Evolutionary conservation across 345 rosid species (phyloP).

Genomic region (Bruguiera sexangula): DNA sequence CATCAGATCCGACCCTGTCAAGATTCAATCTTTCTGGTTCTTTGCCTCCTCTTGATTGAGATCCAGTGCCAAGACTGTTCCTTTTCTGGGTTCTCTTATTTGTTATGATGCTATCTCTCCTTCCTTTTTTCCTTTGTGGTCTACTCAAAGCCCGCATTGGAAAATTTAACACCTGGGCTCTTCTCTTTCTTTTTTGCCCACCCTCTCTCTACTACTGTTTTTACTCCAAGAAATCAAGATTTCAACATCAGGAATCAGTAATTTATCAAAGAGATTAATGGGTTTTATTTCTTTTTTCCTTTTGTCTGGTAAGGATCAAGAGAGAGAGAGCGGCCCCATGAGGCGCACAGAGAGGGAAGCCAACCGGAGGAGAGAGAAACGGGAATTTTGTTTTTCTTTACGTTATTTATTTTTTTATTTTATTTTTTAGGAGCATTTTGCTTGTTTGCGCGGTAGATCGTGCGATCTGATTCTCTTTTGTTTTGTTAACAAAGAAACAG

Average conservation of each 20-base stretch:
- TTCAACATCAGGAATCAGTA: constrained; percentile 17
- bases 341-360: background rate
- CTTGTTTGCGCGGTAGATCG: constrained; percentile 24
- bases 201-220: background rate
- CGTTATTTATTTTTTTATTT: background rate
- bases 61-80: constrained; percentile 11
- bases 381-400: constrained; percentile 9
- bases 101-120: constrained; percentile 14
- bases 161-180: constrained; percentile 15
- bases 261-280: constrained; percentile 7
- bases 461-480: constrained; percentile 22
- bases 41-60: constrained; percentile 1
- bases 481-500: background rate
- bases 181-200: background rate
- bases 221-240: constrained; percentile 4
- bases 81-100: constrained; percentile 21
- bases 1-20: constrained; percentile 68
- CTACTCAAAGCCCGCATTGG: constrained; percentile 71
- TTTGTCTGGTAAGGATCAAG: constrained; percentile 23
- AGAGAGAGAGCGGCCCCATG: background rate
- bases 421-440: background rate
- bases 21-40: constrained; percentile 5
- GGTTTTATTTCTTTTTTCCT: constrained; percentile 24
- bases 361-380: constrained; percentile 26
- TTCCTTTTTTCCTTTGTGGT: constrained; percentile 22